Evolutionary conservation across 306 rosid genomes (phyloP).

Genomic region (Hippophae rhamnoides): DNA sequence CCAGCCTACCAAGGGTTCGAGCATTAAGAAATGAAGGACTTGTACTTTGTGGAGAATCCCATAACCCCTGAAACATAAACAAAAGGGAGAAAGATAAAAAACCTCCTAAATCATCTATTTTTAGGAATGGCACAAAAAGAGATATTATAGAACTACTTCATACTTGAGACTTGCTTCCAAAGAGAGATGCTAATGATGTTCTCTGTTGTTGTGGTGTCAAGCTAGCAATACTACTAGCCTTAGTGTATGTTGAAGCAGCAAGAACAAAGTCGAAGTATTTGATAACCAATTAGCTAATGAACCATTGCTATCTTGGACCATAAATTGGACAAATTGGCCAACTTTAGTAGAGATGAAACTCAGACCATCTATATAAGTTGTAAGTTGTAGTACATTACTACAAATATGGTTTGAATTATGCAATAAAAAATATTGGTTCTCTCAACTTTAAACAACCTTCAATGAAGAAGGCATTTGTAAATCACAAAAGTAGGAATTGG

Average conservation of each 20-base stretch:
- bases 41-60: conserved; percentile 90
- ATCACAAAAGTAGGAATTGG: conserved; percentile 88
- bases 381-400: too few relatives aligned
- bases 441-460: conserved; percentile 99
- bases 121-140: conserved; percentile 9
- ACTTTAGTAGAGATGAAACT: too few relatives aligned
- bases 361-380: too few relatives aligned
- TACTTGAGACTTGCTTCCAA: conserved; percentile 99
- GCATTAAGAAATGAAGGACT: conserved; percentile 35
- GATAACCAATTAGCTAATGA: conserved; percentile 23
- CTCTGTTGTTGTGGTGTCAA: conserved; percentile 97
- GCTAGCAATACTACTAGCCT: conserved; percentile 99
- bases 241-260: conserved; percentile 98
- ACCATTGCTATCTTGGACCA: too few relatives aligned
- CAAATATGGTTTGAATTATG: conserved; percentile 54
- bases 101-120: conserved; percentile 1
- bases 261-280: conserved; percentile 85
- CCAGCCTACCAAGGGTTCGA: too few relatives aligned
- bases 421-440: conserved; percentile 90
- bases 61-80: conserved; percentile 50
- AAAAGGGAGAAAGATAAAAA: conserved; percentile 16
- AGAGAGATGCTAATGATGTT: conserved; percentile 76
- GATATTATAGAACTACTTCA: conserved; percentile 17
- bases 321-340: too few relatives aligned
- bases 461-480: conserved; percentile 96